These are phyloP conservation scores for Thielaviopsis musarum DNA, from an alignment of 2,329 filamentous ascomycete species.

Conservation along the genomic window DNA sequence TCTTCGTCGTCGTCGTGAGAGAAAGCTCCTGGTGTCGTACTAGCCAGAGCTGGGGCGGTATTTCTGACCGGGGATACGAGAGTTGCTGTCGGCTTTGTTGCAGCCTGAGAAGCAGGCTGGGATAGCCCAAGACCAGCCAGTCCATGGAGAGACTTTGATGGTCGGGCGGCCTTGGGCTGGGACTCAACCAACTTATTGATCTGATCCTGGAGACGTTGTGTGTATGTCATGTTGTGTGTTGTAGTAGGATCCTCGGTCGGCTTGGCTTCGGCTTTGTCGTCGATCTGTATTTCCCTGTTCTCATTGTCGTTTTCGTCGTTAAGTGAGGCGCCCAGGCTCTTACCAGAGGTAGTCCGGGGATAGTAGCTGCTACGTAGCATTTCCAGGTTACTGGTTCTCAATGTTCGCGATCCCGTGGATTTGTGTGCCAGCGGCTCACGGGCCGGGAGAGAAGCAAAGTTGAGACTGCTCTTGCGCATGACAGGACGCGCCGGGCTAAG, in stretches of 20 bases:
- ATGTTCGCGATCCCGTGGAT: slow-evolving; percentile 57
- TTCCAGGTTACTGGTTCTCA: slow-evolving; percentile 65
- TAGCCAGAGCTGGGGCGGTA: slow-evolving; percentile 15
- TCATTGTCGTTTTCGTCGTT: slow-evolving; percentile 30
- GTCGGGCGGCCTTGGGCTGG: slow-evolving; percentile 29
- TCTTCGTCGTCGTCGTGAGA: slow-evolving; percentile 39
- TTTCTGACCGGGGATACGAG: slow-evolving; percentile 16
- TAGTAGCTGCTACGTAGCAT: slow-evolving; percentile 57
- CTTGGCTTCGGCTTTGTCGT: slow-evolving; percentile 30
- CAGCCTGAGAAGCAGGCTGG: slow-evolving; percentile 5
- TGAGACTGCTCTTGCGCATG: slow-evolving; percentile 85
- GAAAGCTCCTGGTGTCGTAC: slow-evolving; percentile 40
- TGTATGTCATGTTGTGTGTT: slow-evolving; percentile 72
- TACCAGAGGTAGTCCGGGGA: slow-evolving; percentile 54
- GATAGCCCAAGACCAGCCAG: slow-evolving; percentile 13
- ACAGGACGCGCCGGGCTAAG: slow-evolving; percentile 62
- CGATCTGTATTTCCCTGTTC: slow-evolving; percentile 26
- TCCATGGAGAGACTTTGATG: slow-evolving; percentile 31
- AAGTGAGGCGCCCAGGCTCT: slow-evolving; percentile 42
- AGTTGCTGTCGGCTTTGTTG: slow-evolving; percentile 18
- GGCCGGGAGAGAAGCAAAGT: slow-evolving; percentile 82
- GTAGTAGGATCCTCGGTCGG: slow-evolving; percentile 18
- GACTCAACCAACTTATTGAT: slow-evolving; percentile 58
- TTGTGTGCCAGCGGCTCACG: slow-evolving; percentile 79
- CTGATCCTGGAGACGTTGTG: slow-evolving; percentile 79